Percentiles rank a stretch among this genome's conserved stretches.
Conservation (phyloP, 140 eudicot genomes). For the Erigeron philadelphicus region DNA sequence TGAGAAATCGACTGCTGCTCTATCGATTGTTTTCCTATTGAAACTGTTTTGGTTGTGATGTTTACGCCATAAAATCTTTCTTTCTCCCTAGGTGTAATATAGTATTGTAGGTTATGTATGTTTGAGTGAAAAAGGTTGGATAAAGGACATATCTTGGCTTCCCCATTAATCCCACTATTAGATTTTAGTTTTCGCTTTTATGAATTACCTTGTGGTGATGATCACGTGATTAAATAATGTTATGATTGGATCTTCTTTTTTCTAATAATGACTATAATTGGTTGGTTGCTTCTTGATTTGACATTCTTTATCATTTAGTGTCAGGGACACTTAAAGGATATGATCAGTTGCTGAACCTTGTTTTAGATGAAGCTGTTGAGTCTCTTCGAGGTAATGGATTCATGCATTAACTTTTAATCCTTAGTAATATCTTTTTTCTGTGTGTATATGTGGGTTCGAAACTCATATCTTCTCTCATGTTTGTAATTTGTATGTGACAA, state of each 20-base stretch:
- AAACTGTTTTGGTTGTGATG: not conserved
- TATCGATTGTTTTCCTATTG: not conserved
- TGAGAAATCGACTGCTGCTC: not conserved
- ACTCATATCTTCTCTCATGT: not conserved
- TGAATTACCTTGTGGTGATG: constrained; percentile 2
- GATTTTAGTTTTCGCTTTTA: not conserved
- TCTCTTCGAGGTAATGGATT: constrained; percentile 66
- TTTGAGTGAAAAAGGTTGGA: constrained; percentile 3
- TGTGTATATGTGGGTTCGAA: constrained; percentile 2
- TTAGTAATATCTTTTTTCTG: not conserved
- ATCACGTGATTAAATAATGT: not conserved
- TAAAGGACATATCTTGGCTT: constrained; percentile 1
- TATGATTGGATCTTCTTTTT: not conserved
- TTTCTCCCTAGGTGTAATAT: not conserved
- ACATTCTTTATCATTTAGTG: constrained; percentile 37
- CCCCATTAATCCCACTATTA: not conserved
- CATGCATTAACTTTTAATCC: not conserved
- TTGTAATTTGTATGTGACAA: not conserved
- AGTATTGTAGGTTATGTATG: not conserved
- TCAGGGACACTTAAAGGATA: constrained; percentile 92
- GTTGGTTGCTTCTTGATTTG: not conserved
- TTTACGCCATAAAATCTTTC: not conserved
- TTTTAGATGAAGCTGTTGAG: constrained; percentile 93
- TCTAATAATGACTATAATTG: not conserved
- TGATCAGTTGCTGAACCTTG: constrained; percentile 94